phyloP scores from a whole-genome alignment of 1,139 yeast genomes.

The Wickerhamomyces sp. region DNA sequence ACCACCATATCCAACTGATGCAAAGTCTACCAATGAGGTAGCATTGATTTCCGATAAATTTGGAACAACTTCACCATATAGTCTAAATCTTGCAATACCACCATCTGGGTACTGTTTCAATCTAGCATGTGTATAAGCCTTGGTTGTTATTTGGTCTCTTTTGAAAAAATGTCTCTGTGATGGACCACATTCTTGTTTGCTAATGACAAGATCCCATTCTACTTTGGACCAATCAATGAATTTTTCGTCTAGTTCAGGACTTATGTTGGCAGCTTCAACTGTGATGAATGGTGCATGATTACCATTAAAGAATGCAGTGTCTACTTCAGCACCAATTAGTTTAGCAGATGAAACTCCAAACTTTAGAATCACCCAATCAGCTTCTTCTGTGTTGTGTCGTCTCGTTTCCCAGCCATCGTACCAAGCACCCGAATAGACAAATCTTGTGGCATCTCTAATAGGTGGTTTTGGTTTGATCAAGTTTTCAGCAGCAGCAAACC shows the following conservation, averaged over 20 bases:
- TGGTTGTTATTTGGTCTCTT: conserved; percentile 51
- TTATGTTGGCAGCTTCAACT: conserved; percentile 62
- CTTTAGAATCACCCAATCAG: conserved; percentile 80
- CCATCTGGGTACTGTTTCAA: conserved; percentile 95
- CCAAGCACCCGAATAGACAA: conserved; percentile 90
- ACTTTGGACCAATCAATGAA: conserved; percentile 23
- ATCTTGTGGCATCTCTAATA: conserved; percentile 71
- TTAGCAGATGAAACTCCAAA: conserved; percentile 82
- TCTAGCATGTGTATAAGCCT: conserved; percentile 71
- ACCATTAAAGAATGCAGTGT: conserved; percentile 90
- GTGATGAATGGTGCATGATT: conserved; percentile 90
- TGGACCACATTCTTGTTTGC: conserved; percentile 80
- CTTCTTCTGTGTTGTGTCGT: conserved; percentile 78
- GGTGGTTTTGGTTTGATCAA: conserved; percentile 78
- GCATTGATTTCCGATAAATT: conserved; percentile 39
- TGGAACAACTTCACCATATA: conserved; percentile 78
- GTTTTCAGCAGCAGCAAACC: conserved; percentile 94
- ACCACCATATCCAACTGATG: conserved; percentile 84
- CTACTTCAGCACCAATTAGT: conserved; percentile 79
- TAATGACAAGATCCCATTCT: conserved; percentile 67
- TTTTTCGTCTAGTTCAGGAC: conserved; percentile 23
- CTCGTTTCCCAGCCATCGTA: conserved; percentile 98
- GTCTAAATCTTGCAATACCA: conserved; percentile 90
- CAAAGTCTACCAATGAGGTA: conserved; percentile 55
- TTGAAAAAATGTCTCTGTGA: conserved; percentile 77